Evolutionary conservation across 441 rosid species (phyloP).

Genomic region (Pelargonium cotyledonis): DNA sequence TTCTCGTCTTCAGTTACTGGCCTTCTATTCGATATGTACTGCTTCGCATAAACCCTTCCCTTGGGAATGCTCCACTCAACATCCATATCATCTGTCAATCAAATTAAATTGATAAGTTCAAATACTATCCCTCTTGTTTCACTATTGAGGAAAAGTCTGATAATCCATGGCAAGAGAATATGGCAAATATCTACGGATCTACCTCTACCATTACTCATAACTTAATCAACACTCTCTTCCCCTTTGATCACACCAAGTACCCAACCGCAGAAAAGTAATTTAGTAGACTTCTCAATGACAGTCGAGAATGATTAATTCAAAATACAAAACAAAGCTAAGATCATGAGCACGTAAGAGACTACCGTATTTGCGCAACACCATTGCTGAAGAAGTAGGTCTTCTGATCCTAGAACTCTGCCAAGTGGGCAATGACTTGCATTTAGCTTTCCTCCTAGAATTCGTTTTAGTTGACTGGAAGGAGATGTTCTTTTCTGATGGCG

Average conservation of each 20-base stretch:
- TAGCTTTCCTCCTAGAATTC: not conserved
- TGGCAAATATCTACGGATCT: too few species aligned
- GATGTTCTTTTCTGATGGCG: not conserved
- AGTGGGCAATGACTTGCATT: not conserved
- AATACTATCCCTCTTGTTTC: slow-evolving; percentile 10
- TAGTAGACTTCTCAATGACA: not conserved
- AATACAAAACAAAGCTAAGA: not conserved
- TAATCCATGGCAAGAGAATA: too few species aligned
- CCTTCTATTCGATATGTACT: slow-evolving; percentile 7
- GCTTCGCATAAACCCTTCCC: not conserved
- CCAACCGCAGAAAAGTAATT: too few species aligned
- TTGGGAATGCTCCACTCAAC: not conserved
- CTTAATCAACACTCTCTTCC: too few species aligned
- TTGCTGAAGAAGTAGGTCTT: not conserved
- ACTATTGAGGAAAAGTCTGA: too few species aligned
- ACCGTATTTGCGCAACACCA: not conserved
- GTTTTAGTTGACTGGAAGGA: not conserved
- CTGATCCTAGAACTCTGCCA: not conserved
- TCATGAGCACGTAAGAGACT: not conserved
- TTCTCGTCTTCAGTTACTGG: slow-evolving; percentile 19
- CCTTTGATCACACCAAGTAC: not conserved
- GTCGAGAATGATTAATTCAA: not conserved
- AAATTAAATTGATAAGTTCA: not conserved
- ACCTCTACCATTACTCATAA: not conserved
- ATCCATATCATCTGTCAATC: slow-evolving; percentile 14